Evolutionary conservation across 2,329 filamentous ascomycete genomes (phyloP), one percentile per base, ranked within the genome.

Genomic region (Venturia effusa): DNA sequence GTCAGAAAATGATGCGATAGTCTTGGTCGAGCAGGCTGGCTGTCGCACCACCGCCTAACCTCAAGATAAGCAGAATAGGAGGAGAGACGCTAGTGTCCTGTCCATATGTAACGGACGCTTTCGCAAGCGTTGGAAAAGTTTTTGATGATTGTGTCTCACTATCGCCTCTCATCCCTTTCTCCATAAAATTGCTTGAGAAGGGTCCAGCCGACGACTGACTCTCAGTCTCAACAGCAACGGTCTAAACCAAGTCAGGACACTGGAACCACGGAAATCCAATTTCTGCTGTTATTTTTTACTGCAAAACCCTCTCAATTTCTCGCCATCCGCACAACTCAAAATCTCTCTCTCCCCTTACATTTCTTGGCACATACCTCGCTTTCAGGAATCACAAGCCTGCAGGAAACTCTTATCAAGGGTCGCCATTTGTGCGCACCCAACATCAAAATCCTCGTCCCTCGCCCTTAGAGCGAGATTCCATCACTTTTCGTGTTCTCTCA

Each of bases 141-240:
- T 19, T 45, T 17, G 2, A 45, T 37, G 30, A 55, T 34, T 17
- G n/a, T 55, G 51, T 17, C 27, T 55, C 30, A 13, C 45, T 7
- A 7, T 15, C 45, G 13, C 30, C 51, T 34, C 22, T n/a, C 51
- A 10, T 34, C 27, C 51, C 51, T 57, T 57, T 57, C 27, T 57
- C 51, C 51, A 57, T 57, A 57, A 55, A 55, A 57, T 57, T 34
- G 11, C 45, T 5, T 57, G 51, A 57, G 8, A 54, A 54, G 51
- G 51, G 51, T n/a, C 51, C 51, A 57, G 30, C 51, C 30, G 51
- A 39, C 6, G 37, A 43, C 13, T n/a, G 40, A n/a, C 37, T 4
- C 37, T 39, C 37, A 11, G 15, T 2, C 10, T 13, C 22, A 24
- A 24, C 45, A 27, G 45, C 45, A n/a, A n/a, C n/a, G n/a, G n/a